Evolutionary conservation across 345 rosid species (phyloP), one percentile per base, ranked within the genome.

Genomic region (Syzygium aqueum): DNA sequence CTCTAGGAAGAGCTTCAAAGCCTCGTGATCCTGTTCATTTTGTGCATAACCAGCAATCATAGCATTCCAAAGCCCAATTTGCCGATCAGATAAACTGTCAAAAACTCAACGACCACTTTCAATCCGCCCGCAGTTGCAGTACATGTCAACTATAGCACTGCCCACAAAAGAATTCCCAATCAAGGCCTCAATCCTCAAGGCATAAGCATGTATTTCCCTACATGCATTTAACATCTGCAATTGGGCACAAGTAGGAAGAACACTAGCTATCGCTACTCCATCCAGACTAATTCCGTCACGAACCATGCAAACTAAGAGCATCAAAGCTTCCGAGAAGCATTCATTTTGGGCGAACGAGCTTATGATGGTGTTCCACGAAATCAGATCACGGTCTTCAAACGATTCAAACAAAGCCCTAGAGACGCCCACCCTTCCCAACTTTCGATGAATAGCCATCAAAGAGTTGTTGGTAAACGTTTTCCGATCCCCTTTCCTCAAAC

Each of bases 111-210:
- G 93, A 51, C 94, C 99, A 90, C 93, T 91, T 83, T 93, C 91
- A 51, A 95, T 95, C 90, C 87, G 85, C 83, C 90, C 92, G 86
- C 98, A 97, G 86, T 96, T 97, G 90, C 96, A 95, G 90, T 95
- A 97, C 99, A 97, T 95, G 88, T 97, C 99, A 87, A 97, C 97
- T 78, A 97, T 91, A 88, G 98, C 98, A 88, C 98, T 97, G 4
- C 95, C 99, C 57, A 95, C 96, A 88, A 94, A 97, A 80, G 98
- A 94, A 93, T 97, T 97, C 84, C 89, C 93, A 61, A 90, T 88
- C 86, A 96, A 82, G 84, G 91, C 86, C 16, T 92, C 94, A 87
- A 93, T 93, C 90, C 91, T 95, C 90, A 96, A 90, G 28, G 96
- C 98, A 92, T 90, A 92, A 21, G 95, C 97, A 89, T 97, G 99